These are phyloP conservation scores for Cystobasidiaceae sp. DNA, from an alignment of 1,284 basidiomycete genomes.

Conservation along the genomic window DNA sequence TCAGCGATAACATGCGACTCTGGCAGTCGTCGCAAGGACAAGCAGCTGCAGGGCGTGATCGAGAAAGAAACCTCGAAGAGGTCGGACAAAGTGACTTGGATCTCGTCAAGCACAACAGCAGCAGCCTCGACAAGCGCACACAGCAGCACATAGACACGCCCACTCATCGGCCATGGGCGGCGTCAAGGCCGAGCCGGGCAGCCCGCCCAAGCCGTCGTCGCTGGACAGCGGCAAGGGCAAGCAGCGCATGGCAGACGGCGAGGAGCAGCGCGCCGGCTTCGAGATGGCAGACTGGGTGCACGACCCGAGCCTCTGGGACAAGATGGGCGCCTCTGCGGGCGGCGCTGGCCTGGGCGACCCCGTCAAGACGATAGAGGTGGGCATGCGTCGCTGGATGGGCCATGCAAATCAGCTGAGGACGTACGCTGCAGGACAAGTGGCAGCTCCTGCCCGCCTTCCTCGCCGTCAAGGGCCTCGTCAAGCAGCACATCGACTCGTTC, in stretches of 20 bases:
- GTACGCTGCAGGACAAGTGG: constrained; percentile 99
- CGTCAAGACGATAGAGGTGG: constrained; percentile 29
- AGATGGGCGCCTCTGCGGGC: constrained; percentile 12
- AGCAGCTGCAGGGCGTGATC: no score
- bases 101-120: no score
- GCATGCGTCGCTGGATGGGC: no score
- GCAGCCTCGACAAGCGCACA: no score
- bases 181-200: constrained; percentile 1
- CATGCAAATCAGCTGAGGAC: no score
- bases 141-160: background rate
- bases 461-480: constrained; percentile 95
- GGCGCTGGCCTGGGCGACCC: constrained; percentile 13
- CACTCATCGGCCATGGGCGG: no score
- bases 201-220: constrained; percentile 5
- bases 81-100: no score
- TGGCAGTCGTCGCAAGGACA: no score
- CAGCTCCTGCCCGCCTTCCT: constrained; percentile 88
- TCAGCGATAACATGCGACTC: no score
- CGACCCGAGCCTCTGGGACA: constrained; percentile 22
- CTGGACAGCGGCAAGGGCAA: constrained; percentile 20
- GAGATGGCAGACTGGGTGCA: constrained; percentile 30
- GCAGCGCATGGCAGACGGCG: background rate
- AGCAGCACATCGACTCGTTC: constrained; percentile 99
- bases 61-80: no score
- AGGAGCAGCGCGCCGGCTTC: background rate